Evolutionary conservation across 345 rosid genomes (phyloP).

Genomic region (Turnera subulata): DNA sequence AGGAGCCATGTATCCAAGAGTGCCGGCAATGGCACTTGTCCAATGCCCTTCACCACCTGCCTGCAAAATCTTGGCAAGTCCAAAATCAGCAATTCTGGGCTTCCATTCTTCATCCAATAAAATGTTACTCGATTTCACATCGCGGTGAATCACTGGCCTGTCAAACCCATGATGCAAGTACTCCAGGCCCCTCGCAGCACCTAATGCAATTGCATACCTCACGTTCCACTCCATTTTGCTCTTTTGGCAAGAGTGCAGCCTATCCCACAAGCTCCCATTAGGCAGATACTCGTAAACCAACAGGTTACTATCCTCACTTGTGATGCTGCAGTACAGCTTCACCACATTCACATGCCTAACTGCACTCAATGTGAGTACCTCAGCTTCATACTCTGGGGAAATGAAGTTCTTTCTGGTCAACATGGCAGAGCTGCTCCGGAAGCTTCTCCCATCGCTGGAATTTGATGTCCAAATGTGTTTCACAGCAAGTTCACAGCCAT

Average conservation of each 20-base stretch:
- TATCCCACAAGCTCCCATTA: constrained; percentile 87
- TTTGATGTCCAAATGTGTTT: constrained; percentile 62
- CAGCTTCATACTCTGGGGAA: constrained; percentile 54
- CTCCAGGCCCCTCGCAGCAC: constrained; percentile 80
- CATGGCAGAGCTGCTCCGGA: constrained; percentile 46
- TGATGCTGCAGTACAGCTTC: constrained; percentile 77
- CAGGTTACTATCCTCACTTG: constrained; percentile 76
- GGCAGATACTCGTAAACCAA: constrained; percentile 82
- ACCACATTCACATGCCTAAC: constrained; percentile 86
- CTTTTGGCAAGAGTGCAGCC: constrained; percentile 52
- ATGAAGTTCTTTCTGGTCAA: constrained; percentile 27
- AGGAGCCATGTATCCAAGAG: constrained; percentile 90
- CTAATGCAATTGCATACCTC: constrained; percentile 63
- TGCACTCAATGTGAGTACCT: constrained; percentile 64
- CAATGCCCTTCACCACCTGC: constrained; percentile 44
- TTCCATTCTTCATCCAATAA: constrained; percentile 76
- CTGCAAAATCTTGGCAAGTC: constrained; percentile 71
- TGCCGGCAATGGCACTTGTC: constrained; percentile 56
- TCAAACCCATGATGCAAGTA: constrained; percentile 80
- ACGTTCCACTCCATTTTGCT: constrained; percentile 59
- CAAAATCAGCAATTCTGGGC: constrained; percentile 86
- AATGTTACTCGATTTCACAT: constrained; percentile 85
- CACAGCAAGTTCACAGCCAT: constrained; percentile 67
- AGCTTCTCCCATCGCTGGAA: constrained; percentile 20
- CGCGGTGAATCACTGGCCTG: constrained; percentile 73